Evolutionary conservation across 1,284 basidiomycete species (phyloP), one percentile per base, ranked within the genome.

Genomic region (Puccinia horiana): DNA sequence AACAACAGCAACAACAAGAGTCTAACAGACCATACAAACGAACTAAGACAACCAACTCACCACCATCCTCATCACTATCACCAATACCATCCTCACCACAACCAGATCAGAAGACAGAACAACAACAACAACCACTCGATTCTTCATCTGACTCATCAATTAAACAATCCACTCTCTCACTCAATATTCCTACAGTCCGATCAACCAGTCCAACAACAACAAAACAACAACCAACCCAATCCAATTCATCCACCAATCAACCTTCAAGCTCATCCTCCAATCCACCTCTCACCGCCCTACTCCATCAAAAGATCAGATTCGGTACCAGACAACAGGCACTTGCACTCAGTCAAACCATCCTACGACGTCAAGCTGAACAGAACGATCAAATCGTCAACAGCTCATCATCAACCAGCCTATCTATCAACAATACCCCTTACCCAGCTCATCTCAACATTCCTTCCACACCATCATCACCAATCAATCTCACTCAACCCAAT

Each of bases 281-380:
- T 18, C 37, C 65, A 1, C 65, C 40, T n/a, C 16, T 23, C 29
- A 5, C 65, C 9, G 9, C 63, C 20, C 12, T 40, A 3, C 63
- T 67, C 65, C 70, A 73, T 1, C 70, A 73, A 49, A 73, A 73
- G 29, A 8, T 73, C 47, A 73, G 26, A 29, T 73, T 47, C 54
- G n/a, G 26, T 14, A 37, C 54, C 52, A 35, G 32, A 12, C 74
- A 76, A 23, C 74, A 76, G 26, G 37, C 37, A 40, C 56, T 76
- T 16, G 74, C 74, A 40, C 49, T 76, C 49, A 61, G 8, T 42
- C 74, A 76, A 35, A 11, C 74, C 14, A 44, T 44, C 56, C n/a
- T 35, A 11, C 5, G 74, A n/a, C 74, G 74, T 42, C 56, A 58
- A 32, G 54, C 52, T 37, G 74, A 61, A 42, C 74, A 76, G 52